Percentiles rank a stretch among this genome's conserved stretches.
Conservation (phyloP, 306 rosid species). For the Malus fusca region DNA sequence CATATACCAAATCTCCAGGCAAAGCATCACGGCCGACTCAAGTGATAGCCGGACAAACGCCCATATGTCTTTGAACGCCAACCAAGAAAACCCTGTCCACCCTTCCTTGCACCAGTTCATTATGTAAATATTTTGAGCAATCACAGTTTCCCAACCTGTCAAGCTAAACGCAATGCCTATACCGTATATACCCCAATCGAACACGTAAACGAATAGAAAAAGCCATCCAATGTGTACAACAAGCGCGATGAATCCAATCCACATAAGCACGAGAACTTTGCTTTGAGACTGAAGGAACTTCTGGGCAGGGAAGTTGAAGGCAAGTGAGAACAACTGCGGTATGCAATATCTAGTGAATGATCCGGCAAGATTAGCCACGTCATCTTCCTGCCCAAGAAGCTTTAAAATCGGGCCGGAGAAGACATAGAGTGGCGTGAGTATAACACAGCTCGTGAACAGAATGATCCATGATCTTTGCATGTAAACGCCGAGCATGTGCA, state of each 20-base stretch:
- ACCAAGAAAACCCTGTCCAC: constrained; percentile 68
- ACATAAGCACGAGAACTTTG: constrained; percentile 60
- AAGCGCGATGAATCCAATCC: constrained; percentile 56
- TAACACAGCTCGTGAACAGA: constrained; percentile 33
- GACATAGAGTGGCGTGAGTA: constrained; percentile 58
- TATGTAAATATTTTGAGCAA: constrained; percentile 61
- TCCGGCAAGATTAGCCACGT: constrained; percentile 70
- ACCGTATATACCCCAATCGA: constrained; percentile 55
- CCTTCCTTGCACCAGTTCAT: constrained; percentile 76
- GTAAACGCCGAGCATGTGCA: constrained; percentile 70
- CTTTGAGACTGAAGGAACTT: constrained; percentile 89
- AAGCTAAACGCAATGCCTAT: constrained; percentile 65
- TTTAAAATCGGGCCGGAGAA: constrained; percentile 62
- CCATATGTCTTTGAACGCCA: constrained; percentile 77
- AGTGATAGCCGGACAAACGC: constrained; percentile 73
- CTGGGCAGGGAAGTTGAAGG: constrained; percentile 66
- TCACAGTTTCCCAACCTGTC: constrained; percentile 55
- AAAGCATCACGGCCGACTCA: constrained; percentile 90
- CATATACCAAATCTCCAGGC: constrained; percentile 87
- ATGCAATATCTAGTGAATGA: constrained; percentile 38
- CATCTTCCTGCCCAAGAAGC: constrained; percentile 65
- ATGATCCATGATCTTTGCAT: constrained; percentile 89
- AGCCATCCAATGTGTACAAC: constrained; percentile 46
- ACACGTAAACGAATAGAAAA: constrained; percentile 47
- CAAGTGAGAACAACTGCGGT: constrained; percentile 65